These are phyloP conservation scores for Plasmodium chabaudi DNA, from an alignment of 169 alveolate genomes.

Conservation along the genomic window DNA sequence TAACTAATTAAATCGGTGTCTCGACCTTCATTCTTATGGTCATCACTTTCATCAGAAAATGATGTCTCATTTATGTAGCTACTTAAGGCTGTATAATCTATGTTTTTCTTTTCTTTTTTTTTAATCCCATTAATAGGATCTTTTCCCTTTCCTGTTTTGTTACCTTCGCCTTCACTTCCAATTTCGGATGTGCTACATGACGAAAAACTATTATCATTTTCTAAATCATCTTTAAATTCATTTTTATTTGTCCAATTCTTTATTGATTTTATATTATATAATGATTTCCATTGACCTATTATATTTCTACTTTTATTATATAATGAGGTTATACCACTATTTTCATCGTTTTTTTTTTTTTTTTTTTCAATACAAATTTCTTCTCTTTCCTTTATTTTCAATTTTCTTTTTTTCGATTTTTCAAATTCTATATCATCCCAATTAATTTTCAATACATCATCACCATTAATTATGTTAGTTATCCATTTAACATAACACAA, in stretches of 20 bases:
- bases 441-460: not conserved
- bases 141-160: constrained; percentile 11
- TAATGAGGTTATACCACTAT: not conserved
- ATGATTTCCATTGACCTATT: not conserved
- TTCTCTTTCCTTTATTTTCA: constrained; percentile 16
- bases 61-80: not conserved
- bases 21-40: not conserved
- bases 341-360: not conserved
- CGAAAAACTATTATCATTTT: constrained; percentile 18
- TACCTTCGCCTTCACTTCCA: constrained; percentile 72
- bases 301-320: not conserved
- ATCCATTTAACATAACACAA: constrained; percentile 33
- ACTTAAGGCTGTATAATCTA: not conserved
- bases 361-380: constrained; percentile 5
- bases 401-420: constrained; percentile 15
- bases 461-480: constrained; percentile 8
- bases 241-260: not conserved
- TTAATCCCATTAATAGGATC: constrained; percentile 8
- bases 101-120: not conserved
- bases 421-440: constrained; percentile 13
- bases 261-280: not conserved
- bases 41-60: not conserved
- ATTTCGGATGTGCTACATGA: constrained; percentile 62
- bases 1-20: not conserved
- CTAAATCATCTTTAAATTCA: constrained; percentile 2